Evolutionary conservation across 106 monocot species (phyloP), one percentile per base, ranked within the genome.

Genomic region (Ottelia alismoides): DNA sequence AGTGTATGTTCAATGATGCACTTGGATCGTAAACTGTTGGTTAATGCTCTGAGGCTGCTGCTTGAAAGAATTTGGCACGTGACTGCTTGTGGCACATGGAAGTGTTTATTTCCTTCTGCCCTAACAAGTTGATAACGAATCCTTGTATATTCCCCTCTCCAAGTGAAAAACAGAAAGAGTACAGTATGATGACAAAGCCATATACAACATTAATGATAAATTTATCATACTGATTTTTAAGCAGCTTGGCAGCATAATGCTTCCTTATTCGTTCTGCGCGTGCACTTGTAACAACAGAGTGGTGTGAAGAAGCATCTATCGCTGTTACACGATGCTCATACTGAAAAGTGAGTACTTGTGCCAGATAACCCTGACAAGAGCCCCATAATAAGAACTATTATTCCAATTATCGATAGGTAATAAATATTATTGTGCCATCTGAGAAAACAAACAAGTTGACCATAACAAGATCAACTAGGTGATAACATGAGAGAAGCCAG

Each of bases 221-320:
- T 25, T 52, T 23, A 0, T 11, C 26, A 52, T 9, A 25, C 6
- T 57, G 54, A 74, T 49, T 72, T 71, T 78, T 76, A 45, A 53
- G 69, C 65, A 72, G 52, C 70, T 85, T 88, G 27, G 78, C 68
- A 31, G 66, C 64, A 68, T 89, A 98, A 64, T 98, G 84, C 67
- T 89, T 98, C 51, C 65, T 88, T 58, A 98, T 89, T 70, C 89
- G 71, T 30, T 76, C 89, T 55, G 96, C 81, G 27, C 96, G 84
- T 47, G 66, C 58, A 78, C 51, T 71, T 20, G 96, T 98, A 45
- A 98, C 85, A 58, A 65, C 63, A 67, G 85, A 76, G 76, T 98
- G 89, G 66, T 98, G 96, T 40, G 70, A 61, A 70, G 96, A 98
- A 72, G 96, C 89, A 85, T 98, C 96, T 30, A 98, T 65, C 57